Conservation (phyloP, 192 early-diverging fungal genomes). For the Bifiguratus adelaidae region DNA sequence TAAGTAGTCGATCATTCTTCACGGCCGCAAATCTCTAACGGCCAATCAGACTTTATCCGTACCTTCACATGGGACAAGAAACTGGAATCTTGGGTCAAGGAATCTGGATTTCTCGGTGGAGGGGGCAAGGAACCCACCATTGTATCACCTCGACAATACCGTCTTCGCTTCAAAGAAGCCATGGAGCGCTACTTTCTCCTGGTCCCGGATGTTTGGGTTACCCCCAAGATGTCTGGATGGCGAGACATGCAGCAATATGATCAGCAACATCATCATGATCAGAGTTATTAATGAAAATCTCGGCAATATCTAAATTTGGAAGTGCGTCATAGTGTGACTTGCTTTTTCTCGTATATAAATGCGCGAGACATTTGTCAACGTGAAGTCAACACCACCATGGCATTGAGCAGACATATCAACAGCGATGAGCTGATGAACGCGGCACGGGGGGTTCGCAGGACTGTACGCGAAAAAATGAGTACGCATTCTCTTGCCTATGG, state of each 20-base stretch:
- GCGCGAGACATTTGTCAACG: too few species aligned
- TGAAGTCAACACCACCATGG: too few species aligned
- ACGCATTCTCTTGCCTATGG: constrained; percentile 24
- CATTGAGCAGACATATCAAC: constrained; percentile 25
- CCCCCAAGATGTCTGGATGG: background rate
- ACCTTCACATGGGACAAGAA: constrained; percentile 99
- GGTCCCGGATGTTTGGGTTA: constrained; percentile 55
- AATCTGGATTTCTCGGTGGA: constrained; percentile 83
- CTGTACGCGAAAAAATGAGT: background rate
- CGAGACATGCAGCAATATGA: background rate
- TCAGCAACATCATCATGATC: too few species aligned
- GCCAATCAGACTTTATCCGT: constrained; percentile 74
- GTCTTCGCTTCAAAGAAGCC: constrained; percentile 84
- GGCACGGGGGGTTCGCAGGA: background rate
- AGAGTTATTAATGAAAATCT: too few species aligned
- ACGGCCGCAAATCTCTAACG: background rate
- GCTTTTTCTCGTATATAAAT: too few species aligned
- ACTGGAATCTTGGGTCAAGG: constrained; percentile 97
- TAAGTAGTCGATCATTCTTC: constrained; percentile 22
- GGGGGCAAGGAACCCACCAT: constrained; percentile 91
- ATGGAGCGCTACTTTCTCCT: constrained; percentile 90
- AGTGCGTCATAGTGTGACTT: too few species aligned
- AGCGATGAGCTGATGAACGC: constrained; percentile 9
- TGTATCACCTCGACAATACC: constrained; percentile 89
- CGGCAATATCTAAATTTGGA: too few species aligned